phyloP scores from a whole-genome alignment of 2,329 filamentous ascomycete genomes.

The Neoscytalidium dimidiatum region DNA sequence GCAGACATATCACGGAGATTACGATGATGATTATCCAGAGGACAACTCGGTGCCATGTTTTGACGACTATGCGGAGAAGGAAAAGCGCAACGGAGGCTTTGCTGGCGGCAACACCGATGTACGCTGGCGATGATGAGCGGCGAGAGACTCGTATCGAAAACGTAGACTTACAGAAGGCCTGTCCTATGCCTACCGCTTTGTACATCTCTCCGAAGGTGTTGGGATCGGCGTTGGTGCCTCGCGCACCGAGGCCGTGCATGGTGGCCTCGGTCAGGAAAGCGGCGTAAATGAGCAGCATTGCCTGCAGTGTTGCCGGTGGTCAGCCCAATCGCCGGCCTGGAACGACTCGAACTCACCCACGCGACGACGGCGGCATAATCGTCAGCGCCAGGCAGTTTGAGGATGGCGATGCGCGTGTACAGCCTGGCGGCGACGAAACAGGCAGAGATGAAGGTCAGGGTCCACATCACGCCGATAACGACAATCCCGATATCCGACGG shows the following conservation, averaged over 20 bases:
- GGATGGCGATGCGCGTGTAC: not conserved
- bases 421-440: not conserved
- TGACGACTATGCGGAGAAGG: conserved; percentile 28
- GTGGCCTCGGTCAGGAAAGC: not conserved
- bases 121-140: not conserved
- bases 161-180: not conserved
- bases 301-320: not conserved
- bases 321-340: not conserved
- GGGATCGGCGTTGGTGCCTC: not conserved
- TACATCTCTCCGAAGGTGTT: not conserved
- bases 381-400: not conserved
- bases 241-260: not conserved
- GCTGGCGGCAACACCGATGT: conserved; percentile 29
- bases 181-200: not conserved
- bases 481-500: not conserved
- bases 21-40: not conserved
- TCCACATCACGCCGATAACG: not conserved
- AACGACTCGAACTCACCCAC: not conserved
- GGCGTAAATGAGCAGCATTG: not conserved
- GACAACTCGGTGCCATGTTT: not conserved
- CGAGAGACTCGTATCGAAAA: no score
- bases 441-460: not conserved
- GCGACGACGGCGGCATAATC: not conserved
- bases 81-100: conserved; percentile 34
- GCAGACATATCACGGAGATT: not conserved